phyloP scores from a whole-genome alignment of 306 rosid species.

The Benincasa hispida region DNA sequence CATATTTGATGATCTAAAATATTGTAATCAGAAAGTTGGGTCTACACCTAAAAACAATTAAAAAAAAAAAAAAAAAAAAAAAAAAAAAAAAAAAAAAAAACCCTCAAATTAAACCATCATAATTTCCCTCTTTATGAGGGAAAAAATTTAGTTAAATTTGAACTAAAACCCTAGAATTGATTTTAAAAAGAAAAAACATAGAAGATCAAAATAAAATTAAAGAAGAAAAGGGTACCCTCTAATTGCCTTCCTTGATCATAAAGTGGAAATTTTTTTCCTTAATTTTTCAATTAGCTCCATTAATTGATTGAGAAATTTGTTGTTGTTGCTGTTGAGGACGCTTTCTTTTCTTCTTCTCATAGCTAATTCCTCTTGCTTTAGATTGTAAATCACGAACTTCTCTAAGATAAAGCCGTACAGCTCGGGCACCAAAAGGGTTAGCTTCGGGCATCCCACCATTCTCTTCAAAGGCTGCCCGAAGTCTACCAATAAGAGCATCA shows the following conservation, averaged over 20 bases:
- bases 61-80: too few relatives aligned
- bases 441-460: constrained; percentile 92
- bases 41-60: background rate
- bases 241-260: background rate
- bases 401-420: constrained; percentile 86
- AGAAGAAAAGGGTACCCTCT: constrained; percentile 1
- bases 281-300: constrained; percentile 30
- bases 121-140: background rate
- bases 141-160: background rate
- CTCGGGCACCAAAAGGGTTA: constrained; percentile 93
- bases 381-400: constrained; percentile 97
- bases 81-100: too few relatives aligned
- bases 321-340: constrained; percentile 34
- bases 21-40: background rate
- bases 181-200: background rate
- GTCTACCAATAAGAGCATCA: constrained; percentile 89
- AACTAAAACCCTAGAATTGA: constrained; percentile 1
- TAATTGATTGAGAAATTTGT: constrained; percentile 6
- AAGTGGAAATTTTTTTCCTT: background rate
- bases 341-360: constrained; percentile 91
- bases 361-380: constrained; percentile 95
- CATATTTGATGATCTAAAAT: background rate
- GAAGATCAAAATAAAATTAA: background rate
- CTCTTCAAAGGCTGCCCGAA: constrained; percentile 94
- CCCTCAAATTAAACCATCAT: background rate